phyloP scores from a whole-genome alignment of 176 grass and related monocot genomes.

The Chrysopogon serrulatus region DNA sequence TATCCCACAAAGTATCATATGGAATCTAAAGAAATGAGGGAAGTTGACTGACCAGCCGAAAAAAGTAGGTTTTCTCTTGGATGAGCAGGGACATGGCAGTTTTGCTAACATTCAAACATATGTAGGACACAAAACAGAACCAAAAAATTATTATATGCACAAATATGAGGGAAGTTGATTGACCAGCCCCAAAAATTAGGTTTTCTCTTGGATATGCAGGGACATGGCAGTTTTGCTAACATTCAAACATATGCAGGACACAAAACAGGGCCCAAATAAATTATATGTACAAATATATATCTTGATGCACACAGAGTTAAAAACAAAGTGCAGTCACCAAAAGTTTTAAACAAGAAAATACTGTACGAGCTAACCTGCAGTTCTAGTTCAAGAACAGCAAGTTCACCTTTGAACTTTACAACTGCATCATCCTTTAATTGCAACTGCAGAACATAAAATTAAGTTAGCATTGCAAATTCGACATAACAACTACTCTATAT shows the following conservation, averaged over 20 bases:
- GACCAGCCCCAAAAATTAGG: not conserved
- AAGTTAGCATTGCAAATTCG: constrained; percentile 10
- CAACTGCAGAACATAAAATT: constrained; percentile 47
- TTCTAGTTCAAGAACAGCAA: constrained; percentile 93
- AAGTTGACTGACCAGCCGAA: not conserved
- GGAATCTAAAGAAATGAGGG: not conserved
- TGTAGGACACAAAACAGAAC: not conserved
- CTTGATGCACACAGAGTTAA: constrained; percentile 10
- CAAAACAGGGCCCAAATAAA: not conserved
- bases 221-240: not conserved
- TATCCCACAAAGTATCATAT: not conserved
- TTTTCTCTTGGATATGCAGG: not conserved
- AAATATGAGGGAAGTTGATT: not conserved
- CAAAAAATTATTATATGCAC: not conserved
- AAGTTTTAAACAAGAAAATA: constrained; percentile 10
- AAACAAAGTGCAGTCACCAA: not conserved
- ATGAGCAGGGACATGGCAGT: constrained; percentile 1
- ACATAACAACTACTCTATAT: not conserved
- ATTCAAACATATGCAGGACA: not conserved
- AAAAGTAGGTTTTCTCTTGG: not conserved
- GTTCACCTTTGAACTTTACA: constrained; percentile 77
- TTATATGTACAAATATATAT: not conserved
- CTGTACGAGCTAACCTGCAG: constrained; percentile 54
- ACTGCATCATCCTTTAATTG: constrained; percentile 69
- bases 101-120: constrained; percentile 5